These are phyloP conservation scores for Rubia tinctorum DNA, from an alignment of 305 asterid species.

Conservation along the genomic window DNA sequence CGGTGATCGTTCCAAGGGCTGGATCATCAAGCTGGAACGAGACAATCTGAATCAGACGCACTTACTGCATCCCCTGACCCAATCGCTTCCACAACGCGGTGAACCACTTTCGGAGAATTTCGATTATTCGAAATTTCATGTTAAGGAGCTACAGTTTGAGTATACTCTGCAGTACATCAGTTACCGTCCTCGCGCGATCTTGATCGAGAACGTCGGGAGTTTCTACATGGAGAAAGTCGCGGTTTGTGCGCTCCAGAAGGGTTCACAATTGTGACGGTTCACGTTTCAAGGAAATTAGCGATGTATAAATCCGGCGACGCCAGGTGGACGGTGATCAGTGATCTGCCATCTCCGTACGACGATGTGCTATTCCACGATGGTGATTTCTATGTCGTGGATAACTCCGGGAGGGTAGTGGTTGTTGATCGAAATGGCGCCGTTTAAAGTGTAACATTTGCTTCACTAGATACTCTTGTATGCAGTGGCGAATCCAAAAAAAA, in stretches of 20 bases:
- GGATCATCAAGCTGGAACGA: slow-evolving; percentile 65
- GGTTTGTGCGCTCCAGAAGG: background rate
- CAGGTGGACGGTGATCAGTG: slow-evolving; percentile 63
- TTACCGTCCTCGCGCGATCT: slow-evolving; percentile 63
- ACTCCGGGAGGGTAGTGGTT: slow-evolving; percentile 50
- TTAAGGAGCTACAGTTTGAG: slow-evolving; percentile 61
- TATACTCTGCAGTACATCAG: slow-evolving; percentile 68
- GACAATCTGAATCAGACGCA: slow-evolving; percentile 25
- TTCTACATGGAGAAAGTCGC: slow-evolving; percentile 84
- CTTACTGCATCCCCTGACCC: slow-evolving; percentile 57
- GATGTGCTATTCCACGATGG: slow-evolving; percentile 67
- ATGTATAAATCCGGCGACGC: slow-evolving; percentile 67
- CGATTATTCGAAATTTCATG: slow-evolving; percentile 40
- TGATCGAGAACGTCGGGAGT: slow-evolving; percentile 67
- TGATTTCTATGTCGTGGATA: slow-evolving; percentile 60
- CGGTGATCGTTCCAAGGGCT: background rate
- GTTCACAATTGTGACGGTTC: slow-evolving; percentile 65
- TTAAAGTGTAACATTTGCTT: too few relatives aligned
- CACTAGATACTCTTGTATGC: too few relatives aligned
- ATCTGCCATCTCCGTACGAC: slow-evolving; percentile 57
- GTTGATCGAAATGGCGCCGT: slow-evolving; percentile 38
- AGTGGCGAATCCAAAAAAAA: too few relatives aligned
- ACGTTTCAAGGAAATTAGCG: slow-evolving; percentile 69
- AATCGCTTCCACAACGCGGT: slow-evolving; percentile 33
- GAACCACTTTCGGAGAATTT: slow-evolving; percentile 39